phyloP scores from a whole-genome alignment of 768 basidiomycete species.

The Pleurotus citrinopileatus region DNA sequence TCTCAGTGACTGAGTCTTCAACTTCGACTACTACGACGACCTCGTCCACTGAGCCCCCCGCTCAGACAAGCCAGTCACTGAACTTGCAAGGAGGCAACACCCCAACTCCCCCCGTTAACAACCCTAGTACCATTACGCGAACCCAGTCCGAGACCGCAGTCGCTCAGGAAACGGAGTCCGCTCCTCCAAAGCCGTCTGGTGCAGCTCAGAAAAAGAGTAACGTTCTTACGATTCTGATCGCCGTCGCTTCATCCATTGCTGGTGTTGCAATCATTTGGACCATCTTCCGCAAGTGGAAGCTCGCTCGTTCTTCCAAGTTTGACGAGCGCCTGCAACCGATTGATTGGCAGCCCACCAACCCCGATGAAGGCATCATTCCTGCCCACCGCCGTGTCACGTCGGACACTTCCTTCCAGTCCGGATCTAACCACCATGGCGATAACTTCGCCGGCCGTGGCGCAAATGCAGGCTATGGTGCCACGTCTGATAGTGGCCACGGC shows the following conservation, averaged over 20 bases:
- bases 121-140: conserved; percentile 17
- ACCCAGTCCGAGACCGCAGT: conserved; percentile 22
- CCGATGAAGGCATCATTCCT: conserved; percentile 45
- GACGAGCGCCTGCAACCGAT: conserved; percentile 85
- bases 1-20: conserved; percentile 10
- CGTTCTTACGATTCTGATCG: conserved; percentile 63
- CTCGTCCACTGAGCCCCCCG: neutral
- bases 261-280: conserved; percentile 80
- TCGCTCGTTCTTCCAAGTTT: conserved; percentile 76
- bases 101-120: neutral
- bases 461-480: conserved; percentile 22
- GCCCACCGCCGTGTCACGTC: conserved; percentile 54
- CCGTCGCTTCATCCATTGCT: conserved; percentile 65
- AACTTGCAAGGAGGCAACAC: neutral
- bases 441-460: conserved; percentile 21
- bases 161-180: conserved; percentile 25
- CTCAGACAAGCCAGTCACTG: neutral
- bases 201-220: conserved; percentile 31
- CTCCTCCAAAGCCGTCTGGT: conserved; percentile 20
- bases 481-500: conserved; percentile 29
- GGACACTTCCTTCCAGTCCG: conserved; percentile 67
- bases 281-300: conserved; percentile 90
- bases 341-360: conserved; percentile 75
- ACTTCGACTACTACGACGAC: conserved; percentile 13
- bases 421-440: conserved; percentile 30